Evolutionary conservation across 164 flowering plant species (phyloP), one percentile per base, ranked within the genome.

Genomic region (Vitis rupestris): DNA sequence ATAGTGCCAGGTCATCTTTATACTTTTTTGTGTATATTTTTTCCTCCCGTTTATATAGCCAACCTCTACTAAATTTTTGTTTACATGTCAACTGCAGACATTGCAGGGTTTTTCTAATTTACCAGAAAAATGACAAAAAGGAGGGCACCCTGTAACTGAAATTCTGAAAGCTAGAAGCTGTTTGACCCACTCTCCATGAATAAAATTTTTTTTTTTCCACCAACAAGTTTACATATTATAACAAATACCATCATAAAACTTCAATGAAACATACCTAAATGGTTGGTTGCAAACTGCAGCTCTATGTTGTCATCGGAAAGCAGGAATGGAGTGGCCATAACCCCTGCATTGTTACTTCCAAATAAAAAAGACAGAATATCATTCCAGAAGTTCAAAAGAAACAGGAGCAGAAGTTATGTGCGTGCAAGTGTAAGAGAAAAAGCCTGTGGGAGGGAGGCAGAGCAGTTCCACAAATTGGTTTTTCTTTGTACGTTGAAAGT

Each of bases 241-340:
- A 23, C 27, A 23, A 23, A 2, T 23, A 23, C 27, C 1, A 0
- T 9, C 13, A 48, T 12, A 47, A 30, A 66, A 17, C 11, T 2
- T 16, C 37, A 49, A 2, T 48, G 7, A 17, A 16, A 54, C 65
- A 37, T 72, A 82, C 88, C 88, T 54, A 82, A 14, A 71, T 81
- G 86, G 66, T 85, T 82, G 12, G 83, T 81, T 27, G 83, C 86
- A 75, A 85, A 84, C 30, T 82, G 88, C 73, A 85, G 54, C 67
- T 85, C 88, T n/a, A 85, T 78, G 48, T 72, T 73, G 70, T 82
- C 88, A 51, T 75, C 65, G n/a, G 88, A 82, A 61, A 82, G 79
- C 79, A 59, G 72, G 70, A 77, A 85, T 0, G 84, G 84, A 60
- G 76, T 61, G n/a, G 79, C 83, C 82, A 81, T 79, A 59, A 82